phyloP scores from a whole-genome alignment of 2,329 filamentous ascomycete genomes.

The Peltaster fructicola region DNA sequence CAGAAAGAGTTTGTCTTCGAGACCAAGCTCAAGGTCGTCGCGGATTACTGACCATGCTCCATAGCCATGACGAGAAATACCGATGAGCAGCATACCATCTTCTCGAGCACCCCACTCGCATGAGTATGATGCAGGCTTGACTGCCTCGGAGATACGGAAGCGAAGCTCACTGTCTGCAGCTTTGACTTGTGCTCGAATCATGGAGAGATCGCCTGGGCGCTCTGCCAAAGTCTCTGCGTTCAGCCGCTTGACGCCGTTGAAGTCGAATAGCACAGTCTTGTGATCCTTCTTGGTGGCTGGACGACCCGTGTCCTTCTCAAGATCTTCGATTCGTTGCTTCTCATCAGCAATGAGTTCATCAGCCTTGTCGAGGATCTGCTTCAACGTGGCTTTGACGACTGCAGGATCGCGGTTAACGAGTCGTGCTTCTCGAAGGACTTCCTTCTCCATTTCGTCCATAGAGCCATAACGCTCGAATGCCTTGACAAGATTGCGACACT shows the following conservation, averaged over 20 bases:
- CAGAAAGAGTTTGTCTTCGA: conserved; percentile 82
- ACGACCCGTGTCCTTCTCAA: conserved; percentile 59
- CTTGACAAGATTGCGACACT: conserved; percentile 77
- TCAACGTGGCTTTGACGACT: conserved; percentile 58
- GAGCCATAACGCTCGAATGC: conserved; percentile 84
- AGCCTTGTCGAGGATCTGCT: conserved; percentile 60
- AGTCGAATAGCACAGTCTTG: conserved; percentile 92
- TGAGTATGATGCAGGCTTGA: conserved; percentile 78
- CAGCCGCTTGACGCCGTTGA: conserved; percentile 78
- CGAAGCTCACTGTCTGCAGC: conserved; percentile 48
- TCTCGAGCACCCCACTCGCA: conserved; percentile 86
- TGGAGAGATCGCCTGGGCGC: conserved; percentile 70
- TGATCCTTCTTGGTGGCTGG: conserved; percentile 88
- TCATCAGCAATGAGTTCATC: conserved; percentile 59
- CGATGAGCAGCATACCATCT: conserved; percentile 91
- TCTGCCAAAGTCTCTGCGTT: conserved; percentile 93
- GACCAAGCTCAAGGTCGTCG: conserved; percentile 71
- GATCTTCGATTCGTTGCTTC: conserved; percentile 38
- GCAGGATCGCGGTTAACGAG: conserved; percentile 65
- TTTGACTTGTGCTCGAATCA: conserved; percentile 59
- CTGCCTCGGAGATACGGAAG: conserved; percentile 80
- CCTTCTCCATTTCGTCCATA: conserved; percentile 71
- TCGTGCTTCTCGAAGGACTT: conserved; percentile 74
- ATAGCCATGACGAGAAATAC: conserved; percentile 84
- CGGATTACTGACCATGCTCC: conserved; percentile 91